phyloP scores from a whole-genome alignment of 305 asterid species.

The Euphrasia arctica region DNA sequence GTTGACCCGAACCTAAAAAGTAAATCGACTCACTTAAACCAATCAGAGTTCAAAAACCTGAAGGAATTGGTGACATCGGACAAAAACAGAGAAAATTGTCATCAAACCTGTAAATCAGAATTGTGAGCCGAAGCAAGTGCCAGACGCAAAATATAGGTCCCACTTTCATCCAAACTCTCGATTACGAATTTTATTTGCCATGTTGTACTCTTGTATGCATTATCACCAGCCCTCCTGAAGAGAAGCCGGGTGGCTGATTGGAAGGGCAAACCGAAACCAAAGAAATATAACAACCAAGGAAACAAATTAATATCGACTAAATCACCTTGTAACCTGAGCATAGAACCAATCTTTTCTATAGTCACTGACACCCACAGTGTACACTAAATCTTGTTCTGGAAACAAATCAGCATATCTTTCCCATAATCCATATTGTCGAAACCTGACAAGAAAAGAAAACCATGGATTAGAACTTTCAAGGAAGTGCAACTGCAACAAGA shows the following conservation, averaged over 20 bases:
- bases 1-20: conserved; percentile 43
- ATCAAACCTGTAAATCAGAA: conserved; percentile 37
- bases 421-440: conserved; percentile 58
- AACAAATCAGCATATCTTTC: conserved; percentile 35
- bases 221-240: conserved; percentile 30
- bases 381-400: conserved; percentile 40
- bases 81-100: not conserved
- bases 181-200: conserved; percentile 50
- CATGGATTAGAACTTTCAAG: too few relatives aligned
- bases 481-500: too few relatives aligned
- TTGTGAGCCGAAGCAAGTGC: conserved; percentile 51
- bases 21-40: too few relatives aligned
- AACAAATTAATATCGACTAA: not conserved
- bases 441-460: conserved; percentile 28
- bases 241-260: not conserved
- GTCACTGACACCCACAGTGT: conserved; percentile 36
- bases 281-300: not conserved
- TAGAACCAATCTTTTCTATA: conserved; percentile 50
- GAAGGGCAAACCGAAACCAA: not conserved
- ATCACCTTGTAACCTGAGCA: conserved; percentile 52
- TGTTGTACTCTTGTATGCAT: conserved; percentile 32
- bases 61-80: not conserved
- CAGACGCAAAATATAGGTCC: conserved; percentile 50
- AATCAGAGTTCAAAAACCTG: too few relatives aligned
- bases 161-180: conserved; percentile 22